Percentiles rank a stretch among this genome's conserved stretches.
Conservation (phyloP, 2,329 filamentous ascomycete genomes). For the Clonostachys rhizophaga region DNA sequence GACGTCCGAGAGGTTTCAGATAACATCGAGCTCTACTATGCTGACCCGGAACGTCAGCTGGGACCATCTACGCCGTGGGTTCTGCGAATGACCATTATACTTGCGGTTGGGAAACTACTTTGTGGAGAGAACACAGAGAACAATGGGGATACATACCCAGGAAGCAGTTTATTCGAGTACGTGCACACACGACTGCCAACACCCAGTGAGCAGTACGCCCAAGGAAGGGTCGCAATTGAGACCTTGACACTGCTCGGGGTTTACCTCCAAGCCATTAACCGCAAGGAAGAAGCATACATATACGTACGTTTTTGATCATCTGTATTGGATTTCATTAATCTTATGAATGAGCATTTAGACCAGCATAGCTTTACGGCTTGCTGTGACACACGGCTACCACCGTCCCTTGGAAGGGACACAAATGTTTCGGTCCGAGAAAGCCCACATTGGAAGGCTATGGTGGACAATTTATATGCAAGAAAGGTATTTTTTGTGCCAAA, state of each 20-base stretch:
- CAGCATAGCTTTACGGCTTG: neutral
- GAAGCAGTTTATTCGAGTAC: neutral
- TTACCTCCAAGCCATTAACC: neutral
- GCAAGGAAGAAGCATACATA: neutral
- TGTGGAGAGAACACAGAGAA: neutral
- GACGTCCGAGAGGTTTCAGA: neutral
- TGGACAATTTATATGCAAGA: neutral
- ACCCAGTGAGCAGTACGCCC: neutral
- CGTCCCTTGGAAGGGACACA: neutral
- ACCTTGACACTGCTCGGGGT: neutral
- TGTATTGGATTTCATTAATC: neutral
- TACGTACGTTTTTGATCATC: neutral
- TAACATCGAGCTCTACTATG: neutral
- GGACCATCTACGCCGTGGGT: neutral
- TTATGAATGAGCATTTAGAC: neutral
- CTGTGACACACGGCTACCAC: neutral
- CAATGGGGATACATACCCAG: neutral
- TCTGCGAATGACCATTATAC: neutral
- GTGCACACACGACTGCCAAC: neutral
- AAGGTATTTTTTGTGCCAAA: neutral
- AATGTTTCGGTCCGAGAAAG: neutral
- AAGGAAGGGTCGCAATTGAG: neutral
- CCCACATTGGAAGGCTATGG: neutral
- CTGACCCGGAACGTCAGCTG: neutral
- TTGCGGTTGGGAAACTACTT: neutral